Evolutionary conservation across 1,284 basidiomycete genomes (phyloP), one percentile per base, ranked within the genome.

Genomic region (Ganoderma sp.): DNA sequence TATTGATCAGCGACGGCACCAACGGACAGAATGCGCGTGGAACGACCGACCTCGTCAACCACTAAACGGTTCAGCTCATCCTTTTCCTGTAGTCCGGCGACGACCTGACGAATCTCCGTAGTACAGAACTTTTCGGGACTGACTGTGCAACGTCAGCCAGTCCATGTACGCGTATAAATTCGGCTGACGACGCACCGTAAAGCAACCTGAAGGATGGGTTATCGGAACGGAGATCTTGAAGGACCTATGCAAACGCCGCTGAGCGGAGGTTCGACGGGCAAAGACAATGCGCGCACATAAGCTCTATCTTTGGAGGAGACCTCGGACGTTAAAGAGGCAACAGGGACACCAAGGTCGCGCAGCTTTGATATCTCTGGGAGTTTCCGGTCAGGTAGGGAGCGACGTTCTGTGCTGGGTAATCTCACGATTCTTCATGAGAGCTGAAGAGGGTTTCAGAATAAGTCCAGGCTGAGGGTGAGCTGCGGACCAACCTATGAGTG

Each of bases 371-470:
- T 85, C 82, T 96, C 91, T 92, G 61, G 2, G n/a, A n/a, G 41
- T 5, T 14, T 61, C 7, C 48, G 43, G 64, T 50, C 17, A 48
- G 32, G 64, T 63, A n/a, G 48, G 42, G n/a, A 37, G 48, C 28
- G 17, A 17, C 14, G 25, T 34, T 19, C 9, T 34, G 28, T 56
- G 28, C 25, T 28, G 43, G 22, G 62, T 52, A 39, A 4, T 75
- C 83, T 77, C 71, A 91, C 91, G 94, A 75, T 96, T 92, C 75
- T 91, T 89, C 90, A 96, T 96, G 25, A 96, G 78, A 25, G 93
- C 93, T 93, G 68, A 12, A 15, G n/a, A 14, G 17, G n/a, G 42
- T 12, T 9, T 28, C 12, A 41, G 17, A 39, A 25, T 37, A 50
- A 48, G 34, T 9, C 54, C 25, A 15, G n/a, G 5, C 14, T 3